Evolutionary conservation across 257 asterid species (phyloP).

Genomic region (Solanum sejunctum): DNA sequence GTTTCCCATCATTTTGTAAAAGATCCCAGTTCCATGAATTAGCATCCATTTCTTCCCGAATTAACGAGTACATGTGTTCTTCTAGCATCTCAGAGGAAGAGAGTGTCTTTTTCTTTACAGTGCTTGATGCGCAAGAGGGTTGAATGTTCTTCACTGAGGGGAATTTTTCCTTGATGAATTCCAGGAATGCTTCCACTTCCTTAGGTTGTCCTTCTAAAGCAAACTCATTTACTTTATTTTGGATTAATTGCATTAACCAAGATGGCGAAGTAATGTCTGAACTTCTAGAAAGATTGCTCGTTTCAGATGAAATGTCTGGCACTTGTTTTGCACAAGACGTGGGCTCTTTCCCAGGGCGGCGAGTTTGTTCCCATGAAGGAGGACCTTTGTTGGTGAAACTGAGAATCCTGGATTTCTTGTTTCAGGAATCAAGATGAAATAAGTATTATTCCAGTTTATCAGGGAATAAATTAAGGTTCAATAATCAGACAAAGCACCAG

Average conservation of each 20-base stretch:
- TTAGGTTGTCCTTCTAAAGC: constrained; percentile 48
- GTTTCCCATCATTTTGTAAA: constrained; percentile 6
- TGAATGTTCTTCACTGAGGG: constrained; percentile 51
- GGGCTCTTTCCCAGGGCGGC: constrained; percentile 44
- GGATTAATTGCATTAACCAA: constrained; percentile 48
- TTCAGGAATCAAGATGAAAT: constrained; percentile 22
- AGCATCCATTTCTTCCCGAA: constrained; percentile 30
- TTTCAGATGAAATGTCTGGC: constrained; percentile 14
- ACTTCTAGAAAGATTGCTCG: constrained; percentile 13
- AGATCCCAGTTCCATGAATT: constrained; percentile 14
- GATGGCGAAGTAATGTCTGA: constrained; percentile 26
- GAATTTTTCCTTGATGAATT: constrained; percentile 44
- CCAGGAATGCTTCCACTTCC: constrained; percentile 54
- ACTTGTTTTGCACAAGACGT: constrained; percentile 15
- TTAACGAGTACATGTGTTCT: constrained; percentile 44
- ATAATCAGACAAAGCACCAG: not conserved
- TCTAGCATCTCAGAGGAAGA: constrained; percentile 47
- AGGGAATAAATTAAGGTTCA: not conserved
- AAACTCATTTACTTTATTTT: constrained; percentile 55
- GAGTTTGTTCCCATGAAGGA: constrained; percentile 67
- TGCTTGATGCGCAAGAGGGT: constrained; percentile 22
- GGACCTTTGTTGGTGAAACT: constrained; percentile 59
- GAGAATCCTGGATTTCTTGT: constrained; percentile 90
- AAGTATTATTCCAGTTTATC: not conserved
- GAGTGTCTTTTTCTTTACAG: constrained; percentile 21